A percentile compares a stretch with the other conserved stretches of the same genome.
These are phyloP conservation scores for Dictyostelium intermedium DNA, from an alignment of 78 protist genomes.

Conservation along the genomic window DNA sequence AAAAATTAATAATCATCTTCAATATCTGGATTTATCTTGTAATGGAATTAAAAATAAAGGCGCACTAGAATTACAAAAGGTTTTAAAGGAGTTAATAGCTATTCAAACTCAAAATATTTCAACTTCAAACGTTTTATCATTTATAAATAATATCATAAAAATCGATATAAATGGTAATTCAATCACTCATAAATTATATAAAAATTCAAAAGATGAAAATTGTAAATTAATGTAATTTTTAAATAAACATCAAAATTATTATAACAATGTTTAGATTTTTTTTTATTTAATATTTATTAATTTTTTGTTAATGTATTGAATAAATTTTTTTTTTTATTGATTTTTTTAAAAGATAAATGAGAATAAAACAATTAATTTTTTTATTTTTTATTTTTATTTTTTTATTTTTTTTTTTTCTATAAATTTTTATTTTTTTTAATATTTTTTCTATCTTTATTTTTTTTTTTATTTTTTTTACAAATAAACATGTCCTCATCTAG, in stretches of 20 bases:
- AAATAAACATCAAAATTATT: neutral
- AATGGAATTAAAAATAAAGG: constrained; percentile 57
- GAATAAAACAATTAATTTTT: too few relatives aligned
- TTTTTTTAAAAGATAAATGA: too few relatives aligned
- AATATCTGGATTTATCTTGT: constrained; percentile 34
- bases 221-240: constrained; percentile 55
- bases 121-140: neutral
- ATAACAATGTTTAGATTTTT: too few relatives aligned
- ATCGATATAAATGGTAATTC: constrained; percentile 60
- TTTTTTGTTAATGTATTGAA: too few relatives aligned
- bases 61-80: neutral
- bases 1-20: neutral
- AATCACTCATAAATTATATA: constrained; percentile 2
- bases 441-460: neutral
- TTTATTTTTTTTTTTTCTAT: neutral
- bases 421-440: neutral
- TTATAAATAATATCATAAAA: neutral
- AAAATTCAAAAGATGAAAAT: constrained; percentile 8
- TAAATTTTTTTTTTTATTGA: too few relatives aligned
- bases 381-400: neutral
- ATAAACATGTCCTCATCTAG: neutral
- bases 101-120: neutral
- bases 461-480: neutral
- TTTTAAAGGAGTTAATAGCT: neutral
- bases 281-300: neutral